A percentile compares a stretch with the other conserved stretches of the same genome.
Conservation (phyloP, 164 flowering plant species). For the Brasenia schreberi region DNA sequence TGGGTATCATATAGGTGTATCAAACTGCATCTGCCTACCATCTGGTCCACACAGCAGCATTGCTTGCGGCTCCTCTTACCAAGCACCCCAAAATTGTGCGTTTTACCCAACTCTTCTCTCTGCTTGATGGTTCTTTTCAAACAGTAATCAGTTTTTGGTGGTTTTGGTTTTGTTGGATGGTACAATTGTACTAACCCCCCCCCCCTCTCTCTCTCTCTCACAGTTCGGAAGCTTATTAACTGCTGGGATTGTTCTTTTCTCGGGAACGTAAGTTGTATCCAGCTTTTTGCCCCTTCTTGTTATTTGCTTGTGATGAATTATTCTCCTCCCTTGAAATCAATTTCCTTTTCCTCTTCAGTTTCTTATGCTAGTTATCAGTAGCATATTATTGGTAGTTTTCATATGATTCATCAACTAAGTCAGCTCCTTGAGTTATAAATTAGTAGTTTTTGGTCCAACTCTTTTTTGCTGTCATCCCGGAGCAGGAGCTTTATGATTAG, state of each 20-base stretch:
- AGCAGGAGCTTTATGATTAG: no score
- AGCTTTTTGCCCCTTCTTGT: not conserved
- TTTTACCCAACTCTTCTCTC: conserved; percentile 4
- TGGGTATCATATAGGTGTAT: conserved; percentile 55
- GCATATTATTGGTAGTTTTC: not conserved
- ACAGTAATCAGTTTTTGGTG: not conserved
- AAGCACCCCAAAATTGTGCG: conserved; percentile 64
- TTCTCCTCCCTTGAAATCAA: no score
- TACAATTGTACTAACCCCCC: not conserved
- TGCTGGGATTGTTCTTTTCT: conserved; percentile 75
- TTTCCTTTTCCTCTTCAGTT: not conserved
- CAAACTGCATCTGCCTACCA: conserved; percentile 88
- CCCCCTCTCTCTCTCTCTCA: not conserved
- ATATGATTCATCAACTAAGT: not conserved
- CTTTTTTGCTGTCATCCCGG: no score
- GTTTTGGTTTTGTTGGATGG: not conserved
- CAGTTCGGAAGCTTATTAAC: conserved; percentile 90
- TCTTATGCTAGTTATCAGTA: not conserved
- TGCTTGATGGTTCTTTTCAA: not conserved
- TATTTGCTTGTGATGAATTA: not conserved
- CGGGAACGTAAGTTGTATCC: conserved; percentile 66
- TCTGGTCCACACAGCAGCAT: conserved; percentile 87
- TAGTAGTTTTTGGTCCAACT: not conserved
- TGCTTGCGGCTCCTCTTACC: conserved; percentile 69
- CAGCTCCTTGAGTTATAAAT: not conserved